A percentile compares a stretch with the other conserved stretches of the same genome.
Conservation (phyloP, 768 basidiomycete genomes). For the Melanogaster broomeanus region DNA sequence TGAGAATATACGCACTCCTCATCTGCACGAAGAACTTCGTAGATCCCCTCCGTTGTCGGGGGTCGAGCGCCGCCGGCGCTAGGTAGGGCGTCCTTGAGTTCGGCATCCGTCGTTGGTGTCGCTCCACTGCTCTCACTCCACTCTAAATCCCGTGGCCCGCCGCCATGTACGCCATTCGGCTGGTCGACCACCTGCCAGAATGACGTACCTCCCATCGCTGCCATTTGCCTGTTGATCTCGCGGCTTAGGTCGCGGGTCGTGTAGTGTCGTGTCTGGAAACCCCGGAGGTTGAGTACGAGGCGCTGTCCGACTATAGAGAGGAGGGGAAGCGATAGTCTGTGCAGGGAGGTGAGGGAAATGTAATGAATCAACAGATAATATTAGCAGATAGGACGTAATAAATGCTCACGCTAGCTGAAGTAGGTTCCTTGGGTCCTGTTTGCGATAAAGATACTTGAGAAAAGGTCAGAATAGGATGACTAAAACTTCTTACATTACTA, state of each 20-base stretch:
- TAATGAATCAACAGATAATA: neutral
- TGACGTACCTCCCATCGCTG: neutral
- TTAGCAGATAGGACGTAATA: neutral
- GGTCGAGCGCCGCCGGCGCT: neutral
- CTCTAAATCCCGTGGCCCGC: neutral
- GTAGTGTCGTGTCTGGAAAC: slow-evolving; percentile 3
- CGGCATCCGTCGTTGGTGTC: neutral
- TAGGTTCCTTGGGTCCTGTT: too few species aligned
- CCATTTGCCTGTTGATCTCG: slow-evolving; percentile 21
- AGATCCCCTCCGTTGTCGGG: neutral
- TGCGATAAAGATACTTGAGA: neutral
- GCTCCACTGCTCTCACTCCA: neutral
- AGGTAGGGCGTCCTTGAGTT: neutral
- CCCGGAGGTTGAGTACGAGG: slow-evolving; percentile 21
- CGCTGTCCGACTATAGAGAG: slow-evolving; percentile 27
- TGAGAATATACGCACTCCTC: neutral
- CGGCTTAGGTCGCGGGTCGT: slow-evolving; percentile 15
- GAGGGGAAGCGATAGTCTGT: too few species aligned
- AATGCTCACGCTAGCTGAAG: slow-evolving; percentile 5
- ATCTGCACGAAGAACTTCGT: neutral
- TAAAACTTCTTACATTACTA: slow-evolving; percentile 7
- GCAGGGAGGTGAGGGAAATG: too few species aligned
- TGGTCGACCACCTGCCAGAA: neutral
- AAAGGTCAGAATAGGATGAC: neutral
- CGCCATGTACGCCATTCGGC: neutral